Conservation (phyloP, 2,329 filamentous ascomycete species). For the Sporothrix pallida region DNA sequence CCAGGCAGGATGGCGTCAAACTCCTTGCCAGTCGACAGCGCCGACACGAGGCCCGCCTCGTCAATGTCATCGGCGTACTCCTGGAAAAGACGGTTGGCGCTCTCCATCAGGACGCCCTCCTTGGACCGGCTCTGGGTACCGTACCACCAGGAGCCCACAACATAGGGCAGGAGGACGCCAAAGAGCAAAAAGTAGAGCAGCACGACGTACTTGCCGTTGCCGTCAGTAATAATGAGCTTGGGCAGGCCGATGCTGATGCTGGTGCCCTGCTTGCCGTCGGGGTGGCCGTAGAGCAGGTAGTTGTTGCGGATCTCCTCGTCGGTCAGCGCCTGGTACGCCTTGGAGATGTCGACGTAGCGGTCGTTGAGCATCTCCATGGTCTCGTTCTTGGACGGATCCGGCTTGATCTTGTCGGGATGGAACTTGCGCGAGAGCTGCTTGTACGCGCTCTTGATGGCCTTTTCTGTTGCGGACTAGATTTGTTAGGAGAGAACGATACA, state of each 20-base stretch:
- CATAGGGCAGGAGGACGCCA: conserved; percentile 87
- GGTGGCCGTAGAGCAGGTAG: conserved; percentile 93
- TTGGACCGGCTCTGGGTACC: conserved; percentile 91
- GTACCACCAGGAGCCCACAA: conserved; percentile 99
- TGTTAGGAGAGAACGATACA: not conserved
- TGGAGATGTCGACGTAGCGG: conserved; percentile 91
- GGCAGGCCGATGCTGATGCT: conserved; percentile 97
- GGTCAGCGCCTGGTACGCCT: conserved; percentile 96
- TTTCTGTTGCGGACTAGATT: conserved; percentile 76
- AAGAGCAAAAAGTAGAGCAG: conserved; percentile 87
- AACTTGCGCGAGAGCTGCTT: conserved; percentile 82
- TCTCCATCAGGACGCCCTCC: conserved; percentile 90
- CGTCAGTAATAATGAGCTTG: conserved; percentile 88
- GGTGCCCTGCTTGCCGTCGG: conserved; percentile 96
- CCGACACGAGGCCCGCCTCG: conserved; percentile 77
- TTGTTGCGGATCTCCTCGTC: conserved; percentile 98
- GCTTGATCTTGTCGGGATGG: conserved; percentile 91
- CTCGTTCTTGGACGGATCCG: conserved; percentile 85
- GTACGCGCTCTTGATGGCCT: conserved; percentile 90
- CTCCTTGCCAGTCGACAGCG: conserved; percentile 85
- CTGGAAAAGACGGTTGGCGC: conserved; percentile 91
- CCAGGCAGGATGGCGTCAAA: conserved; percentile 78
- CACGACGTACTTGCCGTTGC: conserved; percentile 93
- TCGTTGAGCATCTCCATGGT: conserved; percentile 84
- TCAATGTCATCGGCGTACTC: conserved; percentile 87